Evolutionary conservation across 2,329 filamentous ascomycete species (phyloP).

Genomic region (Tolypocladium tropicale): DNA sequence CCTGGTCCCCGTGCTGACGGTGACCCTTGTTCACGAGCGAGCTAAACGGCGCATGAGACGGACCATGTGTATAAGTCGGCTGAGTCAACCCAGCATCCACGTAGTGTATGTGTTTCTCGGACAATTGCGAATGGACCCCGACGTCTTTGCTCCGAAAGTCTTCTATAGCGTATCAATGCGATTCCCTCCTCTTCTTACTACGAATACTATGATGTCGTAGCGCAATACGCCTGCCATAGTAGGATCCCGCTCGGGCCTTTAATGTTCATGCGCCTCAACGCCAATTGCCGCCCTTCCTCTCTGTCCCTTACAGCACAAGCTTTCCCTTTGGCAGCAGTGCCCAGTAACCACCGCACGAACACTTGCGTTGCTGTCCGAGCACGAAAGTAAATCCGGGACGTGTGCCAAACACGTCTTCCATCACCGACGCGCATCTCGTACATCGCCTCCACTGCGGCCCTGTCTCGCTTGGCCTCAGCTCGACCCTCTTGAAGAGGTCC

Average conservation of each 20-base stretch:
- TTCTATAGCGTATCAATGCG: neutral
- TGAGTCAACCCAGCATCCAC: too few species aligned
- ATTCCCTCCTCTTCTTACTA: neutral
- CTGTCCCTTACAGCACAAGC: slow-evolving; percentile 8
- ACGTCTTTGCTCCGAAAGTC: neutral
- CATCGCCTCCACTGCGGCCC: slow-evolving; percentile 25
- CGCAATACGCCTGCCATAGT: neutral
- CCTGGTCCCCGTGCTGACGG: neutral
- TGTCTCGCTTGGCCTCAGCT: slow-evolving; percentile 27
- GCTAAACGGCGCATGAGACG: neutral
- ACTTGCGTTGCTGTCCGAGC: slow-evolving; percentile 42
- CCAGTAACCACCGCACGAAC: slow-evolving; percentile 45
- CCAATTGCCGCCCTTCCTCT: neutral
- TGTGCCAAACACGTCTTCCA: slow-evolving; percentile 45
- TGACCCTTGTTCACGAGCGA: neutral
- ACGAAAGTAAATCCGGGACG: slow-evolving; percentile 43
- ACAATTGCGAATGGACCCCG: neutral
- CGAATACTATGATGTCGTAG: too few species aligned
- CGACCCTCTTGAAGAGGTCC: slow-evolving; percentile 48
- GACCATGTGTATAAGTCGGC: neutral
- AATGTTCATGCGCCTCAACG: neutral
- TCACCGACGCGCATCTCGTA: slow-evolving; percentile 53
- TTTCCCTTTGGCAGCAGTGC: slow-evolving; percentile 29
- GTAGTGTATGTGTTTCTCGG: neutral
- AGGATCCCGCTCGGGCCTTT: neutral